Percentiles rank a stretch among this genome's conserved stretches.
These are phyloP conservation scores for Geotrichum aggregatum DNA, from an alignment of 1,139 yeast genomes.

Conservation along the genomic window DNA sequence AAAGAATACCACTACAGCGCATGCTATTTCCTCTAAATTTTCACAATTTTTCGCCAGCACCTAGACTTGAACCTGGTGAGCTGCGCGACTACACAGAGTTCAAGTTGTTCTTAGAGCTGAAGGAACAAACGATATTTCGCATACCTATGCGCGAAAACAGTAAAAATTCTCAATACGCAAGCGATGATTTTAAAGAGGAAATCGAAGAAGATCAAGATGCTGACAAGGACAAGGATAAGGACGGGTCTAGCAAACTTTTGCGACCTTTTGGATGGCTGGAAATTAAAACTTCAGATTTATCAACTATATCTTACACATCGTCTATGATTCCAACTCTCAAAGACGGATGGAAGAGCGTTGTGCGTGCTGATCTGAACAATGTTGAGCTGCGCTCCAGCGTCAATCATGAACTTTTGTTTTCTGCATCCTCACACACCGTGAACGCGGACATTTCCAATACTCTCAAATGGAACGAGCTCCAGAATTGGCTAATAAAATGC, in stretches of 20 bases:
- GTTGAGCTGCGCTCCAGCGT: conserved; percentile 79
- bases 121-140: conserved; percentile 65
- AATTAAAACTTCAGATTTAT: conserved; percentile 53
- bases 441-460: conserved; percentile 65
- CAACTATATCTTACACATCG: conserved; percentile 47
- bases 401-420: conserved; percentile 74
- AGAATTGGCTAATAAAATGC: conserved; percentile 61
- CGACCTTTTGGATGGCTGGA: conserved; percentile 93
- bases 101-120: conserved; percentile 48
- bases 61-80: conserved; percentile 46
- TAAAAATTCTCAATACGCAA: conserved; percentile 49
- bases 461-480: conserved; percentile 72
- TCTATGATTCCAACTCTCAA: conserved; percentile 51
- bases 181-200: conserved; percentile 24
- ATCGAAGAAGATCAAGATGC: conserved; percentile 27
- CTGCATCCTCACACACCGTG: conserved; percentile 57
- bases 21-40: conserved; percentile 67
- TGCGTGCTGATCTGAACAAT: conserved; percentile 48
- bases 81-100: conserved; percentile 55
- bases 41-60: conserved; percentile 52
- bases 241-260: conserved; percentile 30
- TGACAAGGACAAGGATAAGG: neutral
- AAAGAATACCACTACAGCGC: conserved; percentile 60
- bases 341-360: conserved; percentile 56
- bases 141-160: conserved; percentile 82